Evolutionary conservation across 179 eudicot species (phyloP), one percentile per base, ranked within the genome.

Genomic region (Heliamphora ciliata): DNA sequence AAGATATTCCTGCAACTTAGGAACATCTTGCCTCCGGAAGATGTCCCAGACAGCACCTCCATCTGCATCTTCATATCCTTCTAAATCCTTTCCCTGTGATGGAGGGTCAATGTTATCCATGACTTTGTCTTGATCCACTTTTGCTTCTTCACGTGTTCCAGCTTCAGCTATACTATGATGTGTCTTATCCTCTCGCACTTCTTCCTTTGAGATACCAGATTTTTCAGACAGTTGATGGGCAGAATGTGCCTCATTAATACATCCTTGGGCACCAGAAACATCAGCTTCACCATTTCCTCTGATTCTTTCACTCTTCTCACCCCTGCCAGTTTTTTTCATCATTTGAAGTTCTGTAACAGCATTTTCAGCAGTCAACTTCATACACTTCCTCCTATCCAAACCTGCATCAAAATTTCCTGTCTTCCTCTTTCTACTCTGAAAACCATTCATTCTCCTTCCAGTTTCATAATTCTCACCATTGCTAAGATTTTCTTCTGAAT

Each of bases 31-130:
- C 86, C 94, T 87, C 60, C 96, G 84, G 80, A 91, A 92, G 51
- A 92, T 90, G 85, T 92, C 96, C 96, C 96, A 92, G 65, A 92
- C 74, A 31, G 96, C 94, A 67, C 90, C 93, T 78, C 89, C 94
- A 52, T 89, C 91, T 17, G n/a, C 63, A 47, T 77, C 70, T 11
- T 82, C 87, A 63, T 82, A 86, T 69, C 73, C 87, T 51, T 82
- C 88, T 7, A 82, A 67, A 31, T 13, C 73, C 63, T 63, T 81
- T 24, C 24, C 79, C 1, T n/a, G 48, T 56, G 15, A 51, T 60
- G 17, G 72, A 17, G 6, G 67, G 21, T n/a, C 69, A 18, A 11
- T 6, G 21, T 40, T 10, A 48, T 56, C 66, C 52, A 51, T 48
- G 10, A 44, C 63, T 55, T 80, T 11, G 55, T 54, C 66, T 55